Percentiles rank a stretch among this genome's conserved stretches.
Conservation (phyloP, 108 stramenopile genomes). For the Hondaea fermentalgiana region DNA sequence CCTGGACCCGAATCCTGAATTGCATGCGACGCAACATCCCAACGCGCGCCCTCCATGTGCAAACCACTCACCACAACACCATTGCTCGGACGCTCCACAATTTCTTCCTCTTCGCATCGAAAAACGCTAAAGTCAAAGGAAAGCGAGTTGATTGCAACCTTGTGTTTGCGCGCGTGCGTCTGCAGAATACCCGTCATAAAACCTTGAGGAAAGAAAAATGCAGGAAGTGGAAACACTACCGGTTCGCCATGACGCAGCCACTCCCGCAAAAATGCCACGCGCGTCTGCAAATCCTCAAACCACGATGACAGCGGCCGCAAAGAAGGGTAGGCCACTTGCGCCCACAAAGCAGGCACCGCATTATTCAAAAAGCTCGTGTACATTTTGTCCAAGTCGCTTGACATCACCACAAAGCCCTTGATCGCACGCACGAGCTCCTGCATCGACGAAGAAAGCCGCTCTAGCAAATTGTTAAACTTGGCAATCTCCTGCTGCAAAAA, state of each 20-base stretch:
- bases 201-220: slow-evolving; percentile 58
- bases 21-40: not conserved
- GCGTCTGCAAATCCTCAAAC: slow-evolving; percentile 38
- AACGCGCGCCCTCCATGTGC: slow-evolving; percentile 27
- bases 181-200: slow-evolving; percentile 55
- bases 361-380: slow-evolving; percentile 32
- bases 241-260: slow-evolving; percentile 44
- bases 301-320: slow-evolving; percentile 48
- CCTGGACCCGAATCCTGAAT: slow-evolving; percentile 32
- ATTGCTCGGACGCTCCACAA: not conserved
- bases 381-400: slow-evolving; percentile 44
- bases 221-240: slow-evolving; percentile 42
- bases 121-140: slow-evolving; percentile 40
- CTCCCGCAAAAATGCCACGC: slow-evolving; percentile 34
- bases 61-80: slow-evolving; percentile 24
- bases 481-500: slow-evolving; percentile 53
- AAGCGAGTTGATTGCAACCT: slow-evolving; percentile 49
- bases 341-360: slow-evolving; percentile 43
- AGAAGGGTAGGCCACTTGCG: slow-evolving; percentile 45
- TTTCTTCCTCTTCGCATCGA: not conserved
- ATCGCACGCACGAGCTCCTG: slow-evolving; percentile 41
- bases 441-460: slow-evolving; percentile 20
- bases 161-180: slow-evolving; percentile 45
- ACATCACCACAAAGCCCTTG: slow-evolving; percentile 53
- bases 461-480: slow-evolving; percentile 50